Percentiles rank a stretch among this genome's conserved stretches.
phyloP scores from a whole-genome alignment of 169 alveolate species.

The Cryptosporidium ubiquitum region DNA sequence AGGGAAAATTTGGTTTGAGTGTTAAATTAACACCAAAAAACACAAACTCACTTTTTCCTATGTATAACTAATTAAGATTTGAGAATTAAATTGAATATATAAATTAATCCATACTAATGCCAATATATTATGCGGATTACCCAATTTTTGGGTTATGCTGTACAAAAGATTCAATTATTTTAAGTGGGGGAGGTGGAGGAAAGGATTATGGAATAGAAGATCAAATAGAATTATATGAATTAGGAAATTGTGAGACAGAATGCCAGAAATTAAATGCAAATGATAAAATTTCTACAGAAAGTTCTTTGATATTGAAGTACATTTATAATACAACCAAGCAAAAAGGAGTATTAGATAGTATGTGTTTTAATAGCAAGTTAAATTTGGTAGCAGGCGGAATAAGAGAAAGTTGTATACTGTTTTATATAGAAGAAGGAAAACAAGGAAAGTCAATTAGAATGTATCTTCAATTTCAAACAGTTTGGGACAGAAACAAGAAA shows the following conservation, averaged over 20 bases:
- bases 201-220: conserved; percentile 73
- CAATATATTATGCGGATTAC: conserved; percentile 66
- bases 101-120: conserved; percentile 2
- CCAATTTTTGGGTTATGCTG: conserved; percentile 69
- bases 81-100: neutral
- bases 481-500: conserved; percentile 40
- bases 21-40: too few species aligned
- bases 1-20: neutral
- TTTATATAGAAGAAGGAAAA: conserved; percentile 15
- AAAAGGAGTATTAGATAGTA: conserved; percentile 51
- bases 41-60: neutral
- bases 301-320: conserved; percentile 30
- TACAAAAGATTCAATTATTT: conserved; percentile 17
- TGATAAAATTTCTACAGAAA: conserved; percentile 19
- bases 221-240: conserved; percentile 51
- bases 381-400: conserved; percentile 63
- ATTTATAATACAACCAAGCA: conserved; percentile 50
- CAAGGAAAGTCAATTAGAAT: conserved; percentile 20
- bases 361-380: conserved; percentile 43
- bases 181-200: conserved; percentile 75
- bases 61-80: neutral
- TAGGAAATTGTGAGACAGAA: neutral
- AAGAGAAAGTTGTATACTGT: conserved; percentile 38
- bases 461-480: conserved; percentile 61
- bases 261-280: conserved; percentile 4